Evolutionary conservation across 768 basidiomycete genomes (phyloP).

Genomic region (Crucibulum laeve): DNA sequence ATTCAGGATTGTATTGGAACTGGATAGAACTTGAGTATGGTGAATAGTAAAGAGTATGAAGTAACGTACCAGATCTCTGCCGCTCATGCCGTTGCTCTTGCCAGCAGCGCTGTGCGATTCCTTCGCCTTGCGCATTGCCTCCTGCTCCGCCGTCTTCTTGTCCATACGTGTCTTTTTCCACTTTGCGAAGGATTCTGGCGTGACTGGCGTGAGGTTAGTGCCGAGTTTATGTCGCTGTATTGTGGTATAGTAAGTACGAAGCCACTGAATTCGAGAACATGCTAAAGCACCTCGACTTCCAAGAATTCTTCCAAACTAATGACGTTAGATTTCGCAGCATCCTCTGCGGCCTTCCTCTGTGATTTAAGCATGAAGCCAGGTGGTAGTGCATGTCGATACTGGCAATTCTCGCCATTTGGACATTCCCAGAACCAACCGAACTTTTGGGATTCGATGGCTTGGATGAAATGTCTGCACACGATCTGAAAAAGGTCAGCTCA

Average conservation of each 20-base stretch:
- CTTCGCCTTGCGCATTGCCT: slow-evolving; percentile 79
- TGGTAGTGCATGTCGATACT: slow-evolving; percentile 93
- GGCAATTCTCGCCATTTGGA: slow-evolving; percentile 84
- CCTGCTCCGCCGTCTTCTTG: slow-evolving; percentile 90
- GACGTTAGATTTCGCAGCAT: slow-evolving; percentile 81
- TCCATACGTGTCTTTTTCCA: slow-evolving; percentile 97
- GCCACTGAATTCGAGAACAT: neutral
- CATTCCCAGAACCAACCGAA: slow-evolving; percentile 98
- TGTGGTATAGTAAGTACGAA: neutral
- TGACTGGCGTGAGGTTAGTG: slow-evolving; percentile 86
- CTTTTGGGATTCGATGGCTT: slow-evolving; percentile 91
- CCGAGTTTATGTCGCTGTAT: slow-evolving; percentile 91
- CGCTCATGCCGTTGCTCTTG: slow-evolving; percentile 91
- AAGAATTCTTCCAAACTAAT: slow-evolving; percentile 97
- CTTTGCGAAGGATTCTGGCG: slow-evolving; percentile 81
- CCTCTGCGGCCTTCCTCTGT: slow-evolving; percentile 87
- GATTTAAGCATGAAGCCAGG: slow-evolving; percentile 95
- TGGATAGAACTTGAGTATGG: slow-evolving; percentile 18
- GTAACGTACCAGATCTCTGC: slow-evolving; percentile 84
- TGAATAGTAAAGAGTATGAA: slow-evolving; percentile 6
- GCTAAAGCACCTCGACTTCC: slow-evolving; percentile 79
- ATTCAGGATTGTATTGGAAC: slow-evolving; percentile 96
- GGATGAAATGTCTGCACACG: slow-evolving; percentile 96
- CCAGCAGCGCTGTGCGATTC: slow-evolving; percentile 79
- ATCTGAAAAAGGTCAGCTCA: slow-evolving; percentile 47